phyloP scores from a whole-genome alignment of 106 monocot genomes.

The Acorus calamus region DNA sequence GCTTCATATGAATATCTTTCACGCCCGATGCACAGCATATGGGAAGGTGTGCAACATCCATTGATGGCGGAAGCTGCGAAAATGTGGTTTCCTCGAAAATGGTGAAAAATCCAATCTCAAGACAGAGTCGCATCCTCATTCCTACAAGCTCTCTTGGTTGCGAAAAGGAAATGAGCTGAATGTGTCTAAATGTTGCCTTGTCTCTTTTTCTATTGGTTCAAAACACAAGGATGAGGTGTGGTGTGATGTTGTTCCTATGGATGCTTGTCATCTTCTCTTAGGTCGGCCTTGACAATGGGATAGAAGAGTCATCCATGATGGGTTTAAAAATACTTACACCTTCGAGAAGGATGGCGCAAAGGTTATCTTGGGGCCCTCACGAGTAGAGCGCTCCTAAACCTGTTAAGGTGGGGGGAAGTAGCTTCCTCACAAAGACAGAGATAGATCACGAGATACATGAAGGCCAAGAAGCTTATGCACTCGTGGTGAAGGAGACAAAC shows the following conservation, averaged over 20 bases:
- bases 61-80: constrained; percentile 4
- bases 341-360: neutral
- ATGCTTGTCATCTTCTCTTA: constrained; percentile 5
- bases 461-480: no score
- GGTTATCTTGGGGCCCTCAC: neutral
- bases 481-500: no score
- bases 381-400: neutral
- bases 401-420: neutral
- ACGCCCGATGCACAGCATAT: neutral
- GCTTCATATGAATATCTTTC: neutral
- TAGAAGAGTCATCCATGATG: neutral
- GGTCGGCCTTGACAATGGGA: neutral
- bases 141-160: neutral
- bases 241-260: constrained; percentile 4
- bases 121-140: neutral
- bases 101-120: neutral
- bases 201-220: neutral
- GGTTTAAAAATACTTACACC: constrained; percentile 3
- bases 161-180: neutral
- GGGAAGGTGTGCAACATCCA: neutral
- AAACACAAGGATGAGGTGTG: neutral
- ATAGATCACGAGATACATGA: no score
- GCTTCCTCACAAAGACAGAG: neutral
- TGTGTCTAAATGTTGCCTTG: neutral
- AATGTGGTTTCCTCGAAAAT: neutral